Evolutionary conservation across 2,329 filamentous ascomycete species (phyloP).

Genomic region (Chrysoporthe cubensis): DNA sequence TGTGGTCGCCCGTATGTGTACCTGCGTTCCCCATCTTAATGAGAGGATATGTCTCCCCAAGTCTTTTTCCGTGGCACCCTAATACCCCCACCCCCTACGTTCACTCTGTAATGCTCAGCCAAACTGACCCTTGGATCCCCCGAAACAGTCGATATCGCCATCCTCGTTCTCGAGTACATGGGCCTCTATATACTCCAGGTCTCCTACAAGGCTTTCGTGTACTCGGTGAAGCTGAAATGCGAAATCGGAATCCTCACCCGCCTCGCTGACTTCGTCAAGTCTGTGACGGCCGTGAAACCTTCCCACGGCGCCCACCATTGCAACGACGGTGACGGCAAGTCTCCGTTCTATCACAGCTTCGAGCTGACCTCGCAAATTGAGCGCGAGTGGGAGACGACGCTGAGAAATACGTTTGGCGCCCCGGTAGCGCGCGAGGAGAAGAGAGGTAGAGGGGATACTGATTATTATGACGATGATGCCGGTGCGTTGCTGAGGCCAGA

Average conservation of each 20-base stretch:
- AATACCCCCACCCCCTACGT: background rate
- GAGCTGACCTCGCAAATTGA: conserved; percentile 23
- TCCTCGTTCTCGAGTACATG: conserved; percentile 40
- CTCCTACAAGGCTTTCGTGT: conserved; percentile 40
- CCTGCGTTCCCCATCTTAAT: too few relatives aligned
- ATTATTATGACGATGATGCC: background rate
- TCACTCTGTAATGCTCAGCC: background rate
- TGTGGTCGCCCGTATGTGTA: conserved; percentile 37
- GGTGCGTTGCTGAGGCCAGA: background rate
- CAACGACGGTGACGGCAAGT: background rate
- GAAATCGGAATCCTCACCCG: conserved; percentile 43
- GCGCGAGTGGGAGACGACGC: conserved; percentile 26
- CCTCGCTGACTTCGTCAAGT: conserved; percentile 37
- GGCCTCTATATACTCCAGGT: conserved; percentile 41
- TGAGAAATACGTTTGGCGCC: conserved; percentile 22
- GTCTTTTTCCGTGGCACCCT: background rate
- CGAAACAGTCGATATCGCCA: conserved; percentile 37
- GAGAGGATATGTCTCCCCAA: background rate
- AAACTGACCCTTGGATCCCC: background rate
- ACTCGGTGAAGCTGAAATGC: conserved; percentile 43
- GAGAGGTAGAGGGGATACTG: background rate
- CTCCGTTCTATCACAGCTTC: conserved; percentile 16
- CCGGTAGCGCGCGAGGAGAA: background rate
- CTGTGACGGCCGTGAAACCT: background rate
- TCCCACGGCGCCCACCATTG: conserved; percentile 1